These are phyloP conservation scores for Ogataea wickerhamii DNA, from an alignment of 805 yeast genomes.

Conservation along the genomic window DNA sequence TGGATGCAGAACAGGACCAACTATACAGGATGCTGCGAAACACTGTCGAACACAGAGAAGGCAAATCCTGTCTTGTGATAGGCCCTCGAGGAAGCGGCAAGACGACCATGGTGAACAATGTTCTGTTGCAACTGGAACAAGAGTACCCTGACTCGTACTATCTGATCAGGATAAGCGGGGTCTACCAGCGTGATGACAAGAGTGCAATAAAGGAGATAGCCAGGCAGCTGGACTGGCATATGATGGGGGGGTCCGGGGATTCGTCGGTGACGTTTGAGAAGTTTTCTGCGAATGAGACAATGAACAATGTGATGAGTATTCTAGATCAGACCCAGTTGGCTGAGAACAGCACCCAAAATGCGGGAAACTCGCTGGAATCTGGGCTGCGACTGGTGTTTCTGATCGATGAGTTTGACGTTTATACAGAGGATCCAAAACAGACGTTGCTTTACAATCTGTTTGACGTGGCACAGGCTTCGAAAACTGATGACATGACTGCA, in stretches of 20 bases:
- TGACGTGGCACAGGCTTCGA: constrained; percentile 67
- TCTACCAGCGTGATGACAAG: constrained; percentile 68
- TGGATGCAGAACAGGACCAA: constrained; percentile 44
- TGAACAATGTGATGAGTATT: constrained; percentile 52
- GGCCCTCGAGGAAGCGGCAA: constrained; percentile 85
- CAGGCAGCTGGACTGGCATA: constrained; percentile 60
- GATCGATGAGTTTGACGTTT: constrained; percentile 82
- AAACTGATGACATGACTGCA: constrained; percentile 20
- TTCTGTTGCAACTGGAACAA: constrained; percentile 42
- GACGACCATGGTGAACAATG: constrained; percentile 56
- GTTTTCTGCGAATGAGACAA: constrained; percentile 46
- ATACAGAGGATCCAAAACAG: constrained; percentile 70
- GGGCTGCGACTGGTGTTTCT: constrained; percentile 49
- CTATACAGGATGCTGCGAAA: constrained; percentile 56
- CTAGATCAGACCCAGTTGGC: constrained; percentile 39
- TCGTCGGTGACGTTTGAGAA: constrained; percentile 13
- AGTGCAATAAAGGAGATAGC: constrained; percentile 85
- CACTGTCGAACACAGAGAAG: constrained; percentile 65
- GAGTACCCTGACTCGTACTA: constrained; percentile 53
- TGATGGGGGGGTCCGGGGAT: constrained; percentile 13
- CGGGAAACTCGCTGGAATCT: constrained; percentile 19
- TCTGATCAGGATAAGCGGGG: constrained; percentile 63
- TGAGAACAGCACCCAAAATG: constrained; percentile 8
- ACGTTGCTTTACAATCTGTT: constrained; percentile 82
- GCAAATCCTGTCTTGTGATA: constrained; percentile 73